phyloP scores from a whole-genome alignment of 352 stramenopile species.

The Phytophthora europaea region DNA sequence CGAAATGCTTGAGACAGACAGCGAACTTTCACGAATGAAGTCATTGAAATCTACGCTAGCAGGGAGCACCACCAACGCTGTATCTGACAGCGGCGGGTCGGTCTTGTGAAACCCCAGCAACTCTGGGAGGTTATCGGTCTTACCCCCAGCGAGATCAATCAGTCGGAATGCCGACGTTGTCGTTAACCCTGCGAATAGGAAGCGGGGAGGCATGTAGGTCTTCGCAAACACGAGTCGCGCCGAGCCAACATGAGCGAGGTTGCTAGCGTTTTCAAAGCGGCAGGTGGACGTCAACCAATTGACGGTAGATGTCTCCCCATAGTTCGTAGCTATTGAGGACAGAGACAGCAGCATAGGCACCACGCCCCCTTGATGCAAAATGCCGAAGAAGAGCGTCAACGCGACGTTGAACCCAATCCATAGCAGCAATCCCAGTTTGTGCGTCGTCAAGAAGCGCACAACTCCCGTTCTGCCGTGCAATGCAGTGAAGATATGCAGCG shows the following conservation, averaged over 20 bases:
- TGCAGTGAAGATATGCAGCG: constrained; percentile 76
- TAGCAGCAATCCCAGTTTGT: constrained; percentile 26
- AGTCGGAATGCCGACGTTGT: constrained; percentile 44
- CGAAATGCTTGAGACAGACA: neutral
- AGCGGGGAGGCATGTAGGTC: constrained; percentile 87
- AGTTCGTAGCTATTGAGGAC: constrained; percentile 20
- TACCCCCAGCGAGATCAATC: constrained; percentile 61
- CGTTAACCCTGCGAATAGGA: constrained; percentile 55
- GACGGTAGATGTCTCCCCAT: constrained; percentile 2
- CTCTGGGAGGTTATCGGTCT: constrained; percentile 15
- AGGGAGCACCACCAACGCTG: constrained; percentile 53
- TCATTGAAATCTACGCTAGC: constrained; percentile 48
- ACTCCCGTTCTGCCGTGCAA: constrained; percentile 25
- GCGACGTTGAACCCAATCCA: constrained; percentile 69
- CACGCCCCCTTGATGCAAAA: constrained; percentile 79
- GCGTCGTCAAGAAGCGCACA: constrained; percentile 31
- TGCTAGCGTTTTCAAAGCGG: constrained; percentile 32
- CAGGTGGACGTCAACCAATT: constrained; percentile 40
- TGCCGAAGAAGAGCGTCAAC: constrained; percentile 71
- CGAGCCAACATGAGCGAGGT: constrained; percentile 7
- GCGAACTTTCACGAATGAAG: constrained; percentile 24
- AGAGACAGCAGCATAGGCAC: constrained; percentile 68
- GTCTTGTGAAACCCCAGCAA: constrained; percentile 21
- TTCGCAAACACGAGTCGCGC: constrained; percentile 72
- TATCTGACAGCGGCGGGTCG: neutral